Base-by-base conservation (phyloP, 2,329 filamentous ascomycete genomes). In the Ophiosphaerella korrae region DNA sequence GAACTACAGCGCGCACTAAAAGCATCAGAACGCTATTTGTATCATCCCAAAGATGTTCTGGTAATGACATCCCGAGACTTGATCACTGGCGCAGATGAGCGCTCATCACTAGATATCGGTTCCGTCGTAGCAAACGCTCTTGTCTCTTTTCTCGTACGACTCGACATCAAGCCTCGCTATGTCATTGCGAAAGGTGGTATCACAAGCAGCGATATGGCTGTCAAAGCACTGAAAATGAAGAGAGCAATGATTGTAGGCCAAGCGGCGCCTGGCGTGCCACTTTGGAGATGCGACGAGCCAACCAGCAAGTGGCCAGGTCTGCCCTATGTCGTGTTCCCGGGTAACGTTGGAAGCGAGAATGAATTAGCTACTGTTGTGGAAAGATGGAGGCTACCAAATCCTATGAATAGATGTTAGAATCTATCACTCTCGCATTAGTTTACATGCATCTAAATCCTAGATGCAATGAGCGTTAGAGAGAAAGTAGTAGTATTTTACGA, bases 131-230 rank as follows among this genome's bases (percentile, higher is more conserved):
- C 82, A 0, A 70, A 73, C 7, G 76, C 78, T 0, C 67, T 85
- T 16, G 83, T 85, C 0, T 68, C 68, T 1, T 79, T 86, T 36
- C 57, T 85, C 1, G 70, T 73, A 7, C 62, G 67, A 0, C 68
- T 85, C 7, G 68, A 78, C 11, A 74, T 78, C 7, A 74, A 77
- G 29, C 82, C 82, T 1, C 68, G 81, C 39, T 86, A 84, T 58
- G 70, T 85, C 2, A 82, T 86, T 61, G 82, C 82, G 0, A 85
- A 80, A 66, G 82, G 83, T 0, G 83, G 83, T 8, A 85, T 86
- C 37, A 85, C 84, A 0, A 82, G 79, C 0, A 84, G 81, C 0
- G 82, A 85, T 43, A 80, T 81, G 59, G 83, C 83, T 0, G 84
- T 80, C 0, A 84, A 85, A 45, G 81, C 80, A 0, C 58, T 86